Evolutionary conservation across 352 stramenopile species (phyloP).

Genomic region (Globisporangium polare): DNA sequence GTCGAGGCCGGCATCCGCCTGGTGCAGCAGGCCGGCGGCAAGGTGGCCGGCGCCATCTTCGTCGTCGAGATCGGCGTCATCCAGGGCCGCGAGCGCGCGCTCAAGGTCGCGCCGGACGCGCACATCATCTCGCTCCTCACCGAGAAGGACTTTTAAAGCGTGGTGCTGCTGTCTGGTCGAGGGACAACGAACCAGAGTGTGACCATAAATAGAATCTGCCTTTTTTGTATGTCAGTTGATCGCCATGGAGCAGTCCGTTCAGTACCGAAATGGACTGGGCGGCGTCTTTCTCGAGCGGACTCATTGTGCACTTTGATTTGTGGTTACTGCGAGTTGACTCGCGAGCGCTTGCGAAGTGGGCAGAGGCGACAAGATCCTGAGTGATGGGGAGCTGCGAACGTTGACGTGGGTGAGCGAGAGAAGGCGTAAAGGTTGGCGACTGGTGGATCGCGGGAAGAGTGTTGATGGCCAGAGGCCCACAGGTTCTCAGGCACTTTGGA

Average conservation of each 20-base stretch:
- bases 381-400: neutral
- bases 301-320: neutral
- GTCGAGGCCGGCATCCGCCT: conserved; percentile 86
- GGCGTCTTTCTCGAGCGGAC: neutral
- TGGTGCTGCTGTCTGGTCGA: neutral
- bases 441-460: neutral
- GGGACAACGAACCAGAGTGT: neutral
- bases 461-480: too few species aligned
- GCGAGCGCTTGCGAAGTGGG: neutral
- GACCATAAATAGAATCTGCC: neutral
- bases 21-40: conserved; percentile 82
- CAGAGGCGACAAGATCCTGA: neutral
- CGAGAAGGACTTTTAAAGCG: conserved; percentile 63
- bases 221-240: neutral
- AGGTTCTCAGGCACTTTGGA: too few species aligned
- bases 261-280: too few species aligned
- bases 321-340: neutral
- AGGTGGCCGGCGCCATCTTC: conserved; percentile 90
- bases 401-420: neutral
- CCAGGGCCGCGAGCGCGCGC: conserved; percentile 44
- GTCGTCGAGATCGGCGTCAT: conserved; percentile 92
- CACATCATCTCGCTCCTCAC: conserved; percentile 64
- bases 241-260: neutral
- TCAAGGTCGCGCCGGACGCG: conserved; percentile 34
- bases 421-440: neutral